Evolutionary conservation across 2,329 filamentous ascomycete species (phyloP), one percentile per base, ranked within the genome.

Genomic region (Exophiala xenobiotica): DNA sequence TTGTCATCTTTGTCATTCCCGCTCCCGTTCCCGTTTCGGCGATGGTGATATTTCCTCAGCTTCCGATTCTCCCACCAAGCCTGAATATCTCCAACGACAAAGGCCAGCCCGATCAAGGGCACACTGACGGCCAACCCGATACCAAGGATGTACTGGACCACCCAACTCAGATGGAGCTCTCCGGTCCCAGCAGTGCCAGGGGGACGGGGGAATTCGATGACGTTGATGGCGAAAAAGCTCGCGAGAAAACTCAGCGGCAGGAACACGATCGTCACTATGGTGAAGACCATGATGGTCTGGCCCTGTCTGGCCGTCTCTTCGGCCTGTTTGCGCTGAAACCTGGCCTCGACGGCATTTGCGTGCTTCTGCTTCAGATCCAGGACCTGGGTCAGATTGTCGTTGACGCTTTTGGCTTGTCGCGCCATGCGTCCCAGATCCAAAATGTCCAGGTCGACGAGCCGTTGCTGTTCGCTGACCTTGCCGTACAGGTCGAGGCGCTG

Each of bases 281-380:
- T 82, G 60, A 82, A 81, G 6, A 81, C 75, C 74, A 81, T 78
- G 54, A 81, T 76, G 0, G 77, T 80, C 49, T 78, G 78, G 2
- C 70, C 76, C 67, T 85, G 74, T 6, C 77, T 72, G 1, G 81
- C 79, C 0, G 82, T 83, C 1, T 79, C 78, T 2, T 79, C 75
- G 0, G 83, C 82, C 64, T 85, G 81, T 43, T 85, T 79, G 18
- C 70, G 68, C 3, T 68, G 67, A 50, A 71, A 58, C 6, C 55
- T 39, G 20, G 57, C 83, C 63, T 86, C 83, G 40, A 85, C 78
- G 0, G 81, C 81, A 66, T 86, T 86, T 57, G 81, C 82, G 51
- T 86, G 82, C 64, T 86, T 86, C 60, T 87, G 83, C 61, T 87
- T 87, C 1, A 86, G 73, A 57, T 86, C 83, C 0, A 87, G 76